A percentile compares a stretch with the other conserved stretches of the same genome.
Conservation (phyloP, 139 green algal genomes). For the Chlamydomonas incerta region DNA sequence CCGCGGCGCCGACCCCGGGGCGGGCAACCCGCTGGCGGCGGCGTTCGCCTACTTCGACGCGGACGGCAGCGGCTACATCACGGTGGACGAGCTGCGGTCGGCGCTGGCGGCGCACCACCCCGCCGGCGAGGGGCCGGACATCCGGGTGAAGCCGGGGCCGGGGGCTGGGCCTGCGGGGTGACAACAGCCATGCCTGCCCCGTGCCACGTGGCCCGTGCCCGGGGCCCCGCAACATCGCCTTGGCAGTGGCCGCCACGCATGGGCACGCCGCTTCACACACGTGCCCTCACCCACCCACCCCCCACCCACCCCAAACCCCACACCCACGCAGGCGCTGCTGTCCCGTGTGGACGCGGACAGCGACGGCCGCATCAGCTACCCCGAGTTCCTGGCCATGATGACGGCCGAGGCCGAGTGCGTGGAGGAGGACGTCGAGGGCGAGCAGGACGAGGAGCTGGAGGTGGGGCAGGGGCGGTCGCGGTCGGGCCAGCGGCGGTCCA, state of each 20-base stretch:
- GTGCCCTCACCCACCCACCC: too few relatives aligned
- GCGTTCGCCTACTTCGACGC: slow-evolving; percentile 59
- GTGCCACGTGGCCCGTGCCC: too few relatives aligned
- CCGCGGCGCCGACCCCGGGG: not conserved
- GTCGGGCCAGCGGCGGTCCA: not conserved
- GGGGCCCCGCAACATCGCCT: too few relatives aligned
- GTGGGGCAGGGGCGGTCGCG: not conserved
- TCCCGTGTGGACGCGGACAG: slow-evolving; percentile 38
- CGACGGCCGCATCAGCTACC: slow-evolving; percentile 49
- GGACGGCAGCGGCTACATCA: slow-evolving; percentile 63
- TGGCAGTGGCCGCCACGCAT: too few relatives aligned
- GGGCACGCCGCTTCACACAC: too few relatives aligned
- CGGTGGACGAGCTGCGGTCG: slow-evolving; percentile 44
- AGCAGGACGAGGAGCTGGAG: not conserved
- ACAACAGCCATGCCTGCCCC: too few relatives aligned
- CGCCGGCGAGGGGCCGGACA: slow-evolving; percentile 19
- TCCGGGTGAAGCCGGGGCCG: not conserved
- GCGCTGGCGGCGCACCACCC: slow-evolving; percentile 43
- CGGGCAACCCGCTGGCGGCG: slow-evolving; percentile 11
- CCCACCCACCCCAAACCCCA: not conserved
- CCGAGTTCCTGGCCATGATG: slow-evolving; percentile 53
- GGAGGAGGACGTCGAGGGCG: not conserved
- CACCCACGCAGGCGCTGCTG: slow-evolving; percentile 24
- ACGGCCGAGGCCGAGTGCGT: not conserved
- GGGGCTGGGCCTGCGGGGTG: not conserved